phyloP scores from a whole-genome alignment of 1,284 basidiomycete genomes.

The Trichosporon faecale region DNA sequence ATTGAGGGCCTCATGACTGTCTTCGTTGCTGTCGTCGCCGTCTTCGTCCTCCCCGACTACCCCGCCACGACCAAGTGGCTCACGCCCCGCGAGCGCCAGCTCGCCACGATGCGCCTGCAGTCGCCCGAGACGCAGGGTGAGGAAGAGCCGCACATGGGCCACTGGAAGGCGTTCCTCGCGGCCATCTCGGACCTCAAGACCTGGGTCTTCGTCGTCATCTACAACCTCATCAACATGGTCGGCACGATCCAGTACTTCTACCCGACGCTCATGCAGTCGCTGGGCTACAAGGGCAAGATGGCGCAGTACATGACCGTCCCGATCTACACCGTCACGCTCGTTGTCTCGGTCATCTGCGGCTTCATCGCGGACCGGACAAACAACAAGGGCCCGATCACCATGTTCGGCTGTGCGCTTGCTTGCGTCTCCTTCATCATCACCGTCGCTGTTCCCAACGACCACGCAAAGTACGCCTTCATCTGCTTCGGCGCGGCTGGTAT shows the following conservation, averaged over 20 bases:
- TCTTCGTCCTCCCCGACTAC: constrained; percentile 50
- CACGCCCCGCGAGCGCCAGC: constrained; percentile 33
- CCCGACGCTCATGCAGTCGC: constrained; percentile 45
- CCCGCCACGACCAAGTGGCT: constrained; percentile 48
- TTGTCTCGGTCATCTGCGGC: constrained; percentile 42
- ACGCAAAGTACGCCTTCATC: constrained; percentile 50
- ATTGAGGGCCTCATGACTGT: constrained; percentile 49
- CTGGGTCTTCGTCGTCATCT: constrained; percentile 34
- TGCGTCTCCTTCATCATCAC: constrained; percentile 45
- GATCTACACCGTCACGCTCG: constrained; percentile 51
- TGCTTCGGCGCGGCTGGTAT: constrained; percentile 50
- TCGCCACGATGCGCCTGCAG: constrained; percentile 26
- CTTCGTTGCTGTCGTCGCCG: constrained; percentile 37
- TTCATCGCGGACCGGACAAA: constrained; percentile 45
- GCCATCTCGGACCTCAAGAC: constrained; percentile 40
- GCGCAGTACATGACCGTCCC: constrained; percentile 54
- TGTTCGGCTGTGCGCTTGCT: constrained; percentile 32
- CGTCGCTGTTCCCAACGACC: constrained; percentile 36
- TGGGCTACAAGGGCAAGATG: constrained; percentile 45
- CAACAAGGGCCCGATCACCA: constrained; percentile 47
- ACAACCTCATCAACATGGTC: constrained; percentile 46
- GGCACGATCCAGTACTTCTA: constrained; percentile 53
- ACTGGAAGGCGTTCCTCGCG: constrained; percentile 31
- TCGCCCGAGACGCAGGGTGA: constrained; percentile 29
- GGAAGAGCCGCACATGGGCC: constrained; percentile 27